These are phyloP conservation scores for Brettanomyces nanus DNA, from an alignment of 805 yeast genomes.

Conservation along the genomic window DNA sequence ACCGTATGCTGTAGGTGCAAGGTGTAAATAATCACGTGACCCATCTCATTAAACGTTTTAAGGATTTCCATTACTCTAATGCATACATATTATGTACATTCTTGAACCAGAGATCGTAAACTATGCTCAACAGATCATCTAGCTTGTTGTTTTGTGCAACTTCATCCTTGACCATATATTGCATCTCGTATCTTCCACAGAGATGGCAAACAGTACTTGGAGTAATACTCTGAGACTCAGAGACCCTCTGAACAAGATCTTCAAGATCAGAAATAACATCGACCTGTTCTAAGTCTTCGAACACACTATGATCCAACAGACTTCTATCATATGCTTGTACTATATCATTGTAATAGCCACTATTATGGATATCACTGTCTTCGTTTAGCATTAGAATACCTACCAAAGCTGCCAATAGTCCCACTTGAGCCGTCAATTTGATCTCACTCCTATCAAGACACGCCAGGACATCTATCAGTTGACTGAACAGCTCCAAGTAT, in stretches of 20 bases:
- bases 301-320: too few relatives aligned
- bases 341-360: slow-evolving; percentile 9
- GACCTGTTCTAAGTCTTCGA: too few relatives aligned
- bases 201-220: slow-evolving; percentile 28
- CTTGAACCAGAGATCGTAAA: slow-evolving; percentile 17
- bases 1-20: too few relatives aligned
- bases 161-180: neutral
- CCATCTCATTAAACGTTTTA: too few relatives aligned
- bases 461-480: neutral
- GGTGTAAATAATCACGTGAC: too few relatives aligned
- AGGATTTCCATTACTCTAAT: slow-evolving; percentile 27
- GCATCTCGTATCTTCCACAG: slow-evolving; percentile 26
- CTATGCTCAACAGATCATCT: slow-evolving; percentile 7
- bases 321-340: slow-evolving; percentile 2
- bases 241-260: too few relatives aligned
- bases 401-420: slow-evolving; percentile 9
- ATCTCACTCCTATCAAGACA: slow-evolving; percentile 1
- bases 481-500: slow-evolving; percentile 18
- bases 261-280: too few relatives aligned
- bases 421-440: slow-evolving; percentile 7
- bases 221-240: too few relatives aligned
- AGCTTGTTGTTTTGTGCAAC: neutral
- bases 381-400: slow-evolving; percentile 14
- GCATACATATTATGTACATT: slow-evolving; percentile 26
- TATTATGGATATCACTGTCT: slow-evolving; percentile 3